Conservation (phyloP, 352 stramenopile species). For the Thraustotheca clavata region DNA sequence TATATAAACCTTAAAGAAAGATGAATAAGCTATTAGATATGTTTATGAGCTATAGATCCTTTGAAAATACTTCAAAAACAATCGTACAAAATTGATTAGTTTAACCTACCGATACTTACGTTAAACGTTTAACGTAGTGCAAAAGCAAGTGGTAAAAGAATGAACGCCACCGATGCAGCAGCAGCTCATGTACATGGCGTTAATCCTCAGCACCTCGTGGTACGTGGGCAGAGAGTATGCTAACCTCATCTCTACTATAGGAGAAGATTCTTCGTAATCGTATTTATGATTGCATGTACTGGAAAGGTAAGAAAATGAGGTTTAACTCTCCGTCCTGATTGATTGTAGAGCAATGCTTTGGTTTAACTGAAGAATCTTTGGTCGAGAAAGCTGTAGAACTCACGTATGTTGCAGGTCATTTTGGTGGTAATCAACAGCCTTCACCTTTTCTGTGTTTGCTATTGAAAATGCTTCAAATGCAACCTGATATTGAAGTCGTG, state of each 20-base stretch:
- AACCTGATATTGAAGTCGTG: conserved; percentile 94
- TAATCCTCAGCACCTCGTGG: conserved; percentile 95
- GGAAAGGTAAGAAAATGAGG: conserved; percentile 66
- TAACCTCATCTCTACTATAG: background rate
- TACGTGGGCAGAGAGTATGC: background rate
- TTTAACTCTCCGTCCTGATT: background rate
- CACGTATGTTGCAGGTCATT: conserved; percentile 88
- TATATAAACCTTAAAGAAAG: too few relatives aligned
- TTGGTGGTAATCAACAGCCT: conserved; percentile 92
- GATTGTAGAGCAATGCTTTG: conserved; percentile 90
- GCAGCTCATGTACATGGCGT: conserved; percentile 91
- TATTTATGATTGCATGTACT: conserved; percentile 94
- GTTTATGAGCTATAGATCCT: too few relatives aligned
- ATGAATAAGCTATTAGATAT: too few relatives aligned
- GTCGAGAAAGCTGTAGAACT: conserved; percentile 95
- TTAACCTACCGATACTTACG: too few relatives aligned
- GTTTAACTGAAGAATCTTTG: conserved; percentile 91
- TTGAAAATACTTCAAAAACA: too few relatives aligned
- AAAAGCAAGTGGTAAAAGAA: too few relatives aligned
- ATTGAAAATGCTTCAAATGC: conserved; percentile 97
- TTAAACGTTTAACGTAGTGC: too few relatives aligned
- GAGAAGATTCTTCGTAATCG: conserved; percentile 98
- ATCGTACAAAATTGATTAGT: too few relatives aligned
- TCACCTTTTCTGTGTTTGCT: conserved; percentile 97
- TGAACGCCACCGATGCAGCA: conserved; percentile 89